Base-by-base conservation (phyloP, 805 yeast genomes). In the Candida pini region DNA sequence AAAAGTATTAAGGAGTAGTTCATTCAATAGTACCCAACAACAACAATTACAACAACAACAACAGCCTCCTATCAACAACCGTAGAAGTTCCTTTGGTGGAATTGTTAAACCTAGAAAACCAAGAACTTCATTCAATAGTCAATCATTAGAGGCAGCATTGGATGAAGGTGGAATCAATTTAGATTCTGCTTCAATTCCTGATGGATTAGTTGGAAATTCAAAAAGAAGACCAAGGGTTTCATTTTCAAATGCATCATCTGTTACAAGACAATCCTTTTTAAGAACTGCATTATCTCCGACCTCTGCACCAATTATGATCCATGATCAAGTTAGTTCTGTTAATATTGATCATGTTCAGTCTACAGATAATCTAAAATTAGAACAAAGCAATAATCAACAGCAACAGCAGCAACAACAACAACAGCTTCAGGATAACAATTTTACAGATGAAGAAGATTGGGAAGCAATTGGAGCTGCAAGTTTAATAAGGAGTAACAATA, bases 361-460 rank as follows among this genome's bases (percentile, higher is more conserved):
- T 13, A 47, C 52, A 14, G 49, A 48, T 16, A 45, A 40, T 24
- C 28, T 39, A 9, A 32, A 20, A 31, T n/a, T 23, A 27, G 28
- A 22, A 29, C 30, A 20, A 20, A 26, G 8, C 24, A 13, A 26
- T 22, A 5, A 14, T 18, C 20, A 20, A 5, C 16, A 28, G 14
- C 23, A 6, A 12, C 28, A n/a, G 16, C 22, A n/a, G n/a, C 19
- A 25, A 34, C 26, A 15, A 14, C 9, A 9, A 5, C 32, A 30
- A 14, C 33, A 33, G 3, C 30, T 27, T 9, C 31, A 32, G 10
- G 26, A 33, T 34, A 71, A 78, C 28, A 95, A 86, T 51, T 48
- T 39, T 34, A 90, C 98, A 0, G 98, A 90, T 58, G 97, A 90
- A 53, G 98, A 90, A 59, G 97, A 90, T 59, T 90, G 98, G 98